Percentiles rank a stretch among this genome's conserved stretches.
Evolutionary conservation across 805 yeast species (phyloP).

Genomic region (Debaryomyces maramus): DNA sequence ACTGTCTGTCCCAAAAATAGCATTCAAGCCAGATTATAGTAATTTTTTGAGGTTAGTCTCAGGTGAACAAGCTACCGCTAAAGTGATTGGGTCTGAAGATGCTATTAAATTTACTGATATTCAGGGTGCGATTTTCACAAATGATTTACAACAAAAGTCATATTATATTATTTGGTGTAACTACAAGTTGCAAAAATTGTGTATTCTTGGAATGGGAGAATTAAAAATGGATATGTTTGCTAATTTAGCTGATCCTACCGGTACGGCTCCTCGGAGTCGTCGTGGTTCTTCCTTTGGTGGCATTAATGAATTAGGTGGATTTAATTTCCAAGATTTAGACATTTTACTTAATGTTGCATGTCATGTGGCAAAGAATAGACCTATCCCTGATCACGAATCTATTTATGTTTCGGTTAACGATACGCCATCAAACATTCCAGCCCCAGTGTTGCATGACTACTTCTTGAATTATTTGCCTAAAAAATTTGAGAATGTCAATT

Average conservation of each 20-base stretch:
- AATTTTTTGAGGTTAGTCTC: slow-evolving; percentile 5
- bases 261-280: slow-evolving; percentile 13
- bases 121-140: slow-evolving; percentile 40
- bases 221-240: slow-evolving; percentile 26
- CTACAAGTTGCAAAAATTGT: slow-evolving; percentile 15
- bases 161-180: slow-evolving; percentile 35
- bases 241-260: slow-evolving; percentile 14
- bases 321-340: slow-evolving; percentile 41
- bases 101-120: slow-evolving; percentile 19
- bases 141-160: slow-evolving; percentile 37
- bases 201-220: slow-evolving; percentile 38
- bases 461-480: slow-evolving; percentile 32
- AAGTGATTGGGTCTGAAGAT: slow-evolving; percentile 6
- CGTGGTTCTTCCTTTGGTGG: slow-evolving; percentile 40
- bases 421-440: slow-evolving; percentile 34
- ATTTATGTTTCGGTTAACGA: slow-evolving; percentile 31
- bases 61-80: slow-evolving; percentile 11
- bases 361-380: slow-evolving; percentile 23
- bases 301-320: slow-evolving; percentile 40
- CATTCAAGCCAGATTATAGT: slow-evolving; percentile 29
- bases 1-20: slow-evolving; percentile 28
- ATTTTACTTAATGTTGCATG: slow-evolving; percentile 31
- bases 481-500: slow-evolving; percentile 9
- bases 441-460: slow-evolving; percentile 37
- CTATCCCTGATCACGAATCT: slow-evolving; percentile 7